Evolutionary conservation across 2,329 filamentous ascomycete species (phyloP), one percentile per base, ranked within the genome.

Genomic region (Neofusicoccum sp.): DNA sequence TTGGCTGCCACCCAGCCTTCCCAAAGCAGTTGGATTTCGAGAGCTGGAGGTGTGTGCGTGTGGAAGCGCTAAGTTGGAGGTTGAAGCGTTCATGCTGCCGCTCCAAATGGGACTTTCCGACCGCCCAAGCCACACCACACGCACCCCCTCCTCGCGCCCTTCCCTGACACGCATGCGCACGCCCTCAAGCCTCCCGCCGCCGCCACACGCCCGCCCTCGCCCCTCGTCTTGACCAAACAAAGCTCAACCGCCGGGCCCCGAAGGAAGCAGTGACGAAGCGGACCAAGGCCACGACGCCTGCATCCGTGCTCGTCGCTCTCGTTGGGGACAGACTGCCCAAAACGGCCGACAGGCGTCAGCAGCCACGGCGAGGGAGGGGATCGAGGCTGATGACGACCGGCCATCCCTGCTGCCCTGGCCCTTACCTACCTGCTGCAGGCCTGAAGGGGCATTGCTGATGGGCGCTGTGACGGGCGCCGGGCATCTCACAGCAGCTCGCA

Each of bases 401-500:
- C 20, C 20, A 20, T 20, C 20, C 20, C 20, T 20, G 20, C 20
- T 20, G 20, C 20, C 20, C 1, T 20, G 20, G 20, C 20, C 20
- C 20, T 20, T 20, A 20, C 20, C 33, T 33, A 36, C 51, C 51
- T 56, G 51, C 36, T 43, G 49, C 14, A 26, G 44, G 44, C 44
- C 34, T 53, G 51, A 41, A 38, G 26, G 31, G 47, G 30, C 26
- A 28, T 14, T 28, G 51, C 51, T 24, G 38, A 56, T 56, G 40
- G n/a, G 49, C 49, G 49, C 20, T 33, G 36, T 43, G 51, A 56
- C 16, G 51, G 28, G 51, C 51, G 38, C 9, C 38, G 26, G n/a
- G 38, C 51, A 56, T 56, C 51, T 43, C 51, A 56, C 51, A 56
- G 51, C 51, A 56, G n/a, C 38, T 56, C 12, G 51, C 36, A 38